A percentile compares a stretch with the other conserved stretches of the same genome.
phyloP scores from a whole-genome alignment of 169 alveolate species.

The Eimeria brunetti region DNA sequence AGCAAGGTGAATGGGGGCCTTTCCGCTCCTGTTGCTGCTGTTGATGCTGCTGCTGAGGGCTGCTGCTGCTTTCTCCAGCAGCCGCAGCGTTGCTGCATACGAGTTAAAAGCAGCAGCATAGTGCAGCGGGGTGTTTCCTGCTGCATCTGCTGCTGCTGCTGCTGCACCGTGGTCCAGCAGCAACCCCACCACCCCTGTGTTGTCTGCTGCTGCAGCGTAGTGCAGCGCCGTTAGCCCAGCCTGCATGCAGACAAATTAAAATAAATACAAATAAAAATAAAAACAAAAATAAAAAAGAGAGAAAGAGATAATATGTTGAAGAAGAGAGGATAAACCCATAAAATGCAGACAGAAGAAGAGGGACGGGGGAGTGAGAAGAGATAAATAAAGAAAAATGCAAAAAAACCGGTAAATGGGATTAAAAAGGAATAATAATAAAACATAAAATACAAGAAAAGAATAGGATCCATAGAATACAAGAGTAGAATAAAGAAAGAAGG shows the following conservation, averaged over 20 bases:
- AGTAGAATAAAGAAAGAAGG: no score
- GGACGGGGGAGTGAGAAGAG: no score
- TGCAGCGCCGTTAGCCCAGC: constrained; percentile 72
- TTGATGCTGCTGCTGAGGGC: not conserved
- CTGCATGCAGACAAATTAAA: no score
- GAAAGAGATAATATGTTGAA: no score
- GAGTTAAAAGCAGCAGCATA: constrained; percentile 77
- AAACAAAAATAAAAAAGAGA: not conserved
- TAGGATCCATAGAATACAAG: no score
- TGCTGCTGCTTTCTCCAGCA: constrained; percentile 33
- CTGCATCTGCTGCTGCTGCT: constrained; percentile 20
- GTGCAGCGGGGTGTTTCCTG: constrained; percentile 76
- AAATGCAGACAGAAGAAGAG: not conserved
- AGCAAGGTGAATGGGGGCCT: constrained; percentile 68
- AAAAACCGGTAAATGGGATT: no score
- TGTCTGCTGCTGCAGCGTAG: constrained; percentile 73
- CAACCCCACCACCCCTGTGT: constrained; percentile 16
- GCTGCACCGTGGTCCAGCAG: constrained; percentile 67
- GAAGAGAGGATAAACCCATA: no score
- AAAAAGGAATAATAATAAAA: no score
- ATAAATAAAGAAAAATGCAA: no score
- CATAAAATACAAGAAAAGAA: no score
- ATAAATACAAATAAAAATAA: no score
- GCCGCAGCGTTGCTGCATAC: not conserved
- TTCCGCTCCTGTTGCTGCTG: not conserved